Percentiles rank a stretch among this genome's conserved stretches.
These are phyloP conservation scores for Chlorella sp. DNA, from an alignment of 139 green algal species.

Conservation along the genomic window DNA sequence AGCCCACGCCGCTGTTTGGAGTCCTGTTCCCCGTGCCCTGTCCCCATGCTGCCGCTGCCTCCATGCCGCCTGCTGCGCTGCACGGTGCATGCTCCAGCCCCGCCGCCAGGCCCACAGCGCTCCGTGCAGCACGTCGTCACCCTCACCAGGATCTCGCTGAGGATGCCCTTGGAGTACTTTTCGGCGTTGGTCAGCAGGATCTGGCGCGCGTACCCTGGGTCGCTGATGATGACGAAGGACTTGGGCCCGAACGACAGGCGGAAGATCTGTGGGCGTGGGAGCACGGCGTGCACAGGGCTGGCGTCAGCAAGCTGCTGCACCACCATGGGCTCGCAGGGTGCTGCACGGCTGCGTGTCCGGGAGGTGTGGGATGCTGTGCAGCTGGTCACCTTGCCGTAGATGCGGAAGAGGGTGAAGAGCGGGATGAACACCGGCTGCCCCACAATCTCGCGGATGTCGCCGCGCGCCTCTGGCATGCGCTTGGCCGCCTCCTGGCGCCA, in stretches of 20 bases:
- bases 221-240: conserved; percentile 89
- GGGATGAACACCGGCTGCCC: conserved; percentile 94
- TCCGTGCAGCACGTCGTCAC: too few species aligned
- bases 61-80: too few species aligned
- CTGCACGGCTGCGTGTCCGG: too few species aligned
- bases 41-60: too few species aligned
- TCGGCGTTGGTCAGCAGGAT: conserved; percentile 80
- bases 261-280: conserved; percentile 66
- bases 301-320: too few species aligned
- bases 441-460: conserved; percentile 87
- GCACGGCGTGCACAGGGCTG: too few species aligned
- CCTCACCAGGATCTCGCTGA: conserved; percentile 26
- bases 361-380: not conserved
- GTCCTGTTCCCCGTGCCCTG: too few species aligned
- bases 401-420: conserved; percentile 83
- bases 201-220: conserved; percentile 72
- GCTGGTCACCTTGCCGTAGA: conserved; percentile 29
- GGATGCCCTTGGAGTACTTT: conserved; percentile 79
- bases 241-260: conserved; percentile 92
- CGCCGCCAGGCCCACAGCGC: too few species aligned
- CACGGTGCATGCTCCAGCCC: too few species aligned
- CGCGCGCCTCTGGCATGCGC: conserved; percentile 65
- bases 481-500: conserved; percentile 53
- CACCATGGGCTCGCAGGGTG: too few species aligned
- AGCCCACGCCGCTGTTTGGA: too few species aligned